These are phyloP conservation scores for Rhynchosporium agropyri DNA, from an alignment of 2,329 filamentous ascomycete genomes.

Conservation along the genomic window DNA sequence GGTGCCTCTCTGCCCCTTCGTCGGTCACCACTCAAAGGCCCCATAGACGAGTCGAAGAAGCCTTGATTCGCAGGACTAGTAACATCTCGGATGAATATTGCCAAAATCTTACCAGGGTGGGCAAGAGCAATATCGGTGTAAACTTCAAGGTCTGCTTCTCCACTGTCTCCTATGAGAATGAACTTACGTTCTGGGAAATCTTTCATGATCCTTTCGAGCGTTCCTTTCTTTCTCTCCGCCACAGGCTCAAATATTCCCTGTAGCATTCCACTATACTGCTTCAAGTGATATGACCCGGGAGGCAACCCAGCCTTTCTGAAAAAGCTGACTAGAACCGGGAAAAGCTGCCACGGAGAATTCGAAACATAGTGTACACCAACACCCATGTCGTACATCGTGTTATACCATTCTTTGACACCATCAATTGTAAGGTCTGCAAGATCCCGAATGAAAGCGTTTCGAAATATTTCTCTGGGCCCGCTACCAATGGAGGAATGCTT, in stretches of 20 bases:
- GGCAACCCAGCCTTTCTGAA: slow-evolving; percentile 82
- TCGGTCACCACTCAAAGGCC: slow-evolving; percentile 38
- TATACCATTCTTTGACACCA: slow-evolving; percentile 91
- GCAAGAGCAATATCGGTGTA: slow-evolving; percentile 91
- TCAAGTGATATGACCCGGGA: slow-evolving; percentile 87
- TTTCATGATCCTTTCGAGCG: slow-evolving; percentile 78
- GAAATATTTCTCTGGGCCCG: slow-evolving; percentile 91
- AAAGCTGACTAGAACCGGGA: slow-evolving; percentile 82
- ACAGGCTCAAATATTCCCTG: slow-evolving; percentile 98
- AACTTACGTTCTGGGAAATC: slow-evolving; percentile 93
- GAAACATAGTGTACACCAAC: slow-evolving; percentile 96
- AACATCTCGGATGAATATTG: slow-evolving; percentile 94
- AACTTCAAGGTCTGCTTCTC: slow-evolving; percentile 94
- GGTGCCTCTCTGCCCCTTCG: slow-evolving; percentile 21
- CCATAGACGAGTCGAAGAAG: slow-evolving; percentile 69
- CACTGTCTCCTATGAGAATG: slow-evolving; percentile 90
- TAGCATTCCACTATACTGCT: slow-evolving; percentile 95
- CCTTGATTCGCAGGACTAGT: slow-evolving; percentile 74
- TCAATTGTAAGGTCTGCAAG: slow-evolving; percentile 79
- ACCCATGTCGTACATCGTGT: slow-evolving; percentile 72
- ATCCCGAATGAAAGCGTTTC: slow-evolving; percentile 92
- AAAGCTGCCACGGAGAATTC: slow-evolving; percentile 99
- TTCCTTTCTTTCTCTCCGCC: slow-evolving; percentile 88
- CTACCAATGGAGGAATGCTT: slow-evolving; percentile 90
- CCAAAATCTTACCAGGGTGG: slow-evolving; percentile 77